Conservation (phyloP, 2,329 filamentous ascomycete species). For the Aspergillus arachidicola region DNA sequence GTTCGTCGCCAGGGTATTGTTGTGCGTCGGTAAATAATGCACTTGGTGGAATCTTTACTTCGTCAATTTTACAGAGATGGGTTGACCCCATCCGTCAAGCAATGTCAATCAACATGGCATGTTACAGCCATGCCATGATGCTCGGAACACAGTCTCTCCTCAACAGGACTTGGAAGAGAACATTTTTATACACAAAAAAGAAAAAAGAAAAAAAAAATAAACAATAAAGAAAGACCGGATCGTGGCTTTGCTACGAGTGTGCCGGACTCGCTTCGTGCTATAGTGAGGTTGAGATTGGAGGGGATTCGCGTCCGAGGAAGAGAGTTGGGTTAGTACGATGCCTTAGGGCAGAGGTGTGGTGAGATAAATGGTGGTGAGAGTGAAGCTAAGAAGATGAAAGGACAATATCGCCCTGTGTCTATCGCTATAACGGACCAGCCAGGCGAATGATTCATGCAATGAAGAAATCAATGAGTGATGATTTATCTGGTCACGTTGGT, state of each 20-base stretch:
- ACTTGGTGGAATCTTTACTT: background rate
- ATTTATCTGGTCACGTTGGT: background rate
- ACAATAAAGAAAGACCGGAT: conserved; percentile 16
- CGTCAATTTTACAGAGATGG: background rate
- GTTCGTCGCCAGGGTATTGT: conserved; percentile 43
- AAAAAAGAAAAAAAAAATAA: conserved; percentile 15
- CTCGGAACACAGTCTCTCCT: conserved; percentile 22
- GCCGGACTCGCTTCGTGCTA: conserved; percentile 21
- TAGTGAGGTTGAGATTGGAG: background rate
- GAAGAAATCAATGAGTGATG: conserved; percentile 8
- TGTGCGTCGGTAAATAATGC: conserved; percentile 37
- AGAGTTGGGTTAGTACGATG: background rate
- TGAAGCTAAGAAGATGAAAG: background rate
- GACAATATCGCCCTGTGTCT: conserved; percentile 9
- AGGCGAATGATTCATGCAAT: conserved; percentile 4
- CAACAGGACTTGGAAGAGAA: conserved; percentile 1
- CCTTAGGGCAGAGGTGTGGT: background rate
- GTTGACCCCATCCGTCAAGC: background rate
- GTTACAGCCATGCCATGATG: conserved; percentile 10
- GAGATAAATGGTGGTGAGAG: background rate
- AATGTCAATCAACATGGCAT: background rate
- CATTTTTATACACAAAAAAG: conserved; percentile 7
- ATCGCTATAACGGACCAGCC: background rate
- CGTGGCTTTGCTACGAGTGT: conserved; percentile 12
- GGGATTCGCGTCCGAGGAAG: background rate